phyloP scores from a whole-genome alignment of 73 alveolate species.

The Paraurostyla sp. region DNA sequence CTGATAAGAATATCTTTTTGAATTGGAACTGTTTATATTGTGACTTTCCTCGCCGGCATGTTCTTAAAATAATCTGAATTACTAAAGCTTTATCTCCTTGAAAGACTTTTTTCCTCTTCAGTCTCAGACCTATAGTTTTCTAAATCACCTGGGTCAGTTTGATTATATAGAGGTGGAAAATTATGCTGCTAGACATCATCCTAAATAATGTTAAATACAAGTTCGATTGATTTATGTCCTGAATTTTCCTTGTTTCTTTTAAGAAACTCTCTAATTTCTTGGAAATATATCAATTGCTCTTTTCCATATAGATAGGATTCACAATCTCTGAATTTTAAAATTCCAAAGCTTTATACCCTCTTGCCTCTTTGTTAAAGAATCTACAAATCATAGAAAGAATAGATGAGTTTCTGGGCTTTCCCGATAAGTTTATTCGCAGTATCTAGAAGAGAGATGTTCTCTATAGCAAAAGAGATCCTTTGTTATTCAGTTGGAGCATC shows the following conservation, averaged over 20 bases:
- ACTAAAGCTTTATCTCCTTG: too few species aligned
- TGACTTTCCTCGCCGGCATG: too few species aligned
- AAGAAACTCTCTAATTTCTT: slow-evolving; percentile 37
- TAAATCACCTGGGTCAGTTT: too few species aligned
- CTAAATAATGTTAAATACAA: not conserved
- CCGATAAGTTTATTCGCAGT: slow-evolving; percentile 19
- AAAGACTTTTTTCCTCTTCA: too few species aligned
- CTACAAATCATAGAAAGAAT: not conserved
- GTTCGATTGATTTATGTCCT: not conserved
- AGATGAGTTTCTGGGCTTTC: not conserved
- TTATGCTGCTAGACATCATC: not conserved
- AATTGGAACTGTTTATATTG: too few species aligned
- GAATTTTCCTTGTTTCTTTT: not conserved
- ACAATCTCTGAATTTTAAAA: slow-evolving; percentile 7
- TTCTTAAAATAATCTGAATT: too few species aligned
- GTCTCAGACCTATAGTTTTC: too few species aligned
- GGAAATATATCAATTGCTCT: slow-evolving; percentile 26
- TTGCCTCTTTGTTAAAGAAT: not conserved
- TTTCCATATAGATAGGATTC: slow-evolving; percentile 48
- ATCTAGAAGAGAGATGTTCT: not conserved
- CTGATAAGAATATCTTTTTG: too few species aligned
- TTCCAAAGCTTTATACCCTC: not conserved
- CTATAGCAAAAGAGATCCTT: not conserved
- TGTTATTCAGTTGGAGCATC: not conserved
- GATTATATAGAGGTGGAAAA: slow-evolving; percentile 43